phyloP scores from a whole-genome alignment of 2,329 filamentous ascomycete species.

The Hypoxylon sp. region DNA sequence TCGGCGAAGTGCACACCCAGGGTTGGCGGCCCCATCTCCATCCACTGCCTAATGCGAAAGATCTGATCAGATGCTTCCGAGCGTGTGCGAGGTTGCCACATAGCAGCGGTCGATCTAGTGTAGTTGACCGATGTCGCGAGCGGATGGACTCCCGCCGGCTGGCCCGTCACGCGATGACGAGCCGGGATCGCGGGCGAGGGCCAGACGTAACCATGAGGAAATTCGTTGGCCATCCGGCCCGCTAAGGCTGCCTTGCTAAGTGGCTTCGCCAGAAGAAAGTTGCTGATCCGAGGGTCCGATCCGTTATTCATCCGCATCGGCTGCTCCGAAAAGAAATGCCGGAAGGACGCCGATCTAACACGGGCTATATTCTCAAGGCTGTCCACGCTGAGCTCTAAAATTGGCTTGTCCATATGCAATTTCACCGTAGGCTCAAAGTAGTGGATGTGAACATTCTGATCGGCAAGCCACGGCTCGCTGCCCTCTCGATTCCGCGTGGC shows the following conservation, averaged over 20 bases:
- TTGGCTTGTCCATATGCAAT: slow-evolving; percentile 77
- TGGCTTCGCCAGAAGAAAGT: slow-evolving; percentile 71
- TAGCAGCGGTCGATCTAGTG: slow-evolving; percentile 39
- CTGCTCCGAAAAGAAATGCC: slow-evolving; percentile 58
- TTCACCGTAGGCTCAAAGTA: slow-evolving; percentile 74
- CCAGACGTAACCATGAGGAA: slow-evolving; percentile 70
- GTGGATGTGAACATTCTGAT: slow-evolving; percentile 73
- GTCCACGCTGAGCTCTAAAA: slow-evolving; percentile 62
- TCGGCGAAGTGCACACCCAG: slow-evolving; percentile 61
- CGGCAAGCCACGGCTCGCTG: slow-evolving; percentile 69
- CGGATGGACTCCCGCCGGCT: slow-evolving; percentile 36
- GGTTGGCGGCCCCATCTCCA: slow-evolving; percentile 65
- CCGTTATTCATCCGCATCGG: slow-evolving; percentile 60
- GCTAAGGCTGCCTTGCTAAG: slow-evolving; percentile 49
- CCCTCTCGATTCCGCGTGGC: slow-evolving; percentile 65
- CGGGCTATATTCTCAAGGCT: slow-evolving; percentile 38
- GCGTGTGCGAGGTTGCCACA: slow-evolving; percentile 51
- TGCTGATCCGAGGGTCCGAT: slow-evolving; percentile 64
- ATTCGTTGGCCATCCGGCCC: slow-evolving; percentile 43
- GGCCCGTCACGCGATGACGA: slow-evolving; percentile 57
- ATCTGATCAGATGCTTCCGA: slow-evolving; percentile 71
- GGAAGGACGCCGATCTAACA: slow-evolving; percentile 25
- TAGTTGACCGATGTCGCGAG: slow-evolving; percentile 24
- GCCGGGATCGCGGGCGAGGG: slow-evolving; percentile 77
- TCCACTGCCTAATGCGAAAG: slow-evolving; percentile 80